Conservation (phyloP, 169 alveolate species). For the Babesia bigemina region DNA sequence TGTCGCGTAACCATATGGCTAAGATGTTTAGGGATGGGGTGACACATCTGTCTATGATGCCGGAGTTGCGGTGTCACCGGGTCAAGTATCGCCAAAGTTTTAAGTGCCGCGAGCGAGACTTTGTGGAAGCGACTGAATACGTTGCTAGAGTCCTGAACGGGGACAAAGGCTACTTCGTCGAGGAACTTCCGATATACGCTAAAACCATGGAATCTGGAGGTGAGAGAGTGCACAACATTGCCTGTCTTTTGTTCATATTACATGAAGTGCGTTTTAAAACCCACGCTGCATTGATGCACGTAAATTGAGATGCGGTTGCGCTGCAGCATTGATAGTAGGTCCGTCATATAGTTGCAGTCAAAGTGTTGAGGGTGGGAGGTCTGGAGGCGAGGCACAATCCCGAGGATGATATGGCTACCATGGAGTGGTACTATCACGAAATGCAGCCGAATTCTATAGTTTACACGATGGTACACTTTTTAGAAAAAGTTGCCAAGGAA, state of each 20-base stretch:
- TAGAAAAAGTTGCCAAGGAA: neutral
- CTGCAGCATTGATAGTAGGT: neutral
- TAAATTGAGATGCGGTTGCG: neutral
- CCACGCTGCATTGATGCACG: neutral
- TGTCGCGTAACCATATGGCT: neutral
- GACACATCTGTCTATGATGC: neutral
- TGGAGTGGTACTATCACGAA: slow-evolving; percentile 32
- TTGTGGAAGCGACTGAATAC: slow-evolving; percentile 9
- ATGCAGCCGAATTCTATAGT: slow-evolving; percentile 13
- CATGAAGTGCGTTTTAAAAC: neutral
- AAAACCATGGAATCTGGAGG: slow-evolving; percentile 26
- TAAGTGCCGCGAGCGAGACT: neutral
- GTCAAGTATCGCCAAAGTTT: slow-evolving; percentile 14
- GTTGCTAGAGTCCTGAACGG: neutral
- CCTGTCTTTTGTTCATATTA: neutral
- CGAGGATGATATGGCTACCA: neutral
- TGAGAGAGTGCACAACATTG: neutral
- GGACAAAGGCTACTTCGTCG: slow-evolving; percentile 14
- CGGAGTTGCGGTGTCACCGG: slow-evolving; percentile 17
- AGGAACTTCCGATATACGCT: slow-evolving; percentile 10
- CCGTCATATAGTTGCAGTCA: neutral
- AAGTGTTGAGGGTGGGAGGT: slow-evolving; percentile 16
- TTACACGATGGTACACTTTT: slow-evolving; percentile 6
- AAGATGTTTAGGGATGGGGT: slow-evolving; percentile 1
- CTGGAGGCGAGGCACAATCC: slow-evolving; percentile 15